These are phyloP conservation scores for Tolypocladium nubicola DNA, from an alignment of 2,329 filamentous ascomycete species.

Conservation along the genomic window DNA sequence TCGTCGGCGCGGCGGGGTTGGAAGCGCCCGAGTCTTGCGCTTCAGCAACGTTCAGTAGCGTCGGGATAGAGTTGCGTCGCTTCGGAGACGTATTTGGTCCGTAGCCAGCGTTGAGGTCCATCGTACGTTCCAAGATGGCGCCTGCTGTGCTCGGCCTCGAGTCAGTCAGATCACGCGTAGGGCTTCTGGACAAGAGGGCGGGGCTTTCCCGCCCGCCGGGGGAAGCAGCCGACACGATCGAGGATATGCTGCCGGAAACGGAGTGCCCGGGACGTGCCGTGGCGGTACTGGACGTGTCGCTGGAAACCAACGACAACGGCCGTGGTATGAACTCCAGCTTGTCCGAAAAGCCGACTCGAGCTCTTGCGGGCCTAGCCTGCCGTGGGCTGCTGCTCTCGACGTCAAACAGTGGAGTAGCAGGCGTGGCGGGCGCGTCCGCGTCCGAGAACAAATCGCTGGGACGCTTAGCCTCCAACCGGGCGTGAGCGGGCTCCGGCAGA, in stretches of 20 bases:
- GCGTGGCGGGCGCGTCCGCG: not conserved
- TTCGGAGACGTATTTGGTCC: constrained; percentile 24
- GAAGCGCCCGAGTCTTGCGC: constrained; percentile 21
- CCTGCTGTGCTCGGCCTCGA: constrained; percentile 60
- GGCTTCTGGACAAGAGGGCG: constrained; percentile 24
- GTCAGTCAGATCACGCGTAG: constrained; percentile 31
- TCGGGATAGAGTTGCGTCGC: constrained; percentile 49
- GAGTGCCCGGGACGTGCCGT: constrained; percentile 62
- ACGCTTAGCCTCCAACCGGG: not conserved
- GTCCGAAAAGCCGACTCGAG: constrained; percentile 74
- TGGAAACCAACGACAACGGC: constrained; percentile 74
- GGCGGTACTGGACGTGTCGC: constrained; percentile 68
- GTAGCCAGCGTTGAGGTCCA: constrained; percentile 9
- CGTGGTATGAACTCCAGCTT: constrained; percentile 74
- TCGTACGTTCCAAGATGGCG: constrained; percentile 48
- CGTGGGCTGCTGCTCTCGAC: constrained; percentile 8
- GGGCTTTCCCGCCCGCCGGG: constrained; percentile 29
- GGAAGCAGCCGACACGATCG: constrained; percentile 52
- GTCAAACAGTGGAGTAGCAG: constrained; percentile 4
- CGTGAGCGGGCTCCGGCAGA: constrained; percentile 4
- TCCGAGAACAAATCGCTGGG: not conserved
- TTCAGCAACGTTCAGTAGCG: constrained; percentile 33
- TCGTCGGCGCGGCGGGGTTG: constrained; percentile 34
- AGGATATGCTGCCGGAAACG: constrained; percentile 70
- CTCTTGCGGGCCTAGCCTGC: constrained; percentile 32